These are phyloP conservation scores for Paradendryphiella salina DNA, from an alignment of 2,329 filamentous ascomycete species.

Conservation along the genomic window DNA sequence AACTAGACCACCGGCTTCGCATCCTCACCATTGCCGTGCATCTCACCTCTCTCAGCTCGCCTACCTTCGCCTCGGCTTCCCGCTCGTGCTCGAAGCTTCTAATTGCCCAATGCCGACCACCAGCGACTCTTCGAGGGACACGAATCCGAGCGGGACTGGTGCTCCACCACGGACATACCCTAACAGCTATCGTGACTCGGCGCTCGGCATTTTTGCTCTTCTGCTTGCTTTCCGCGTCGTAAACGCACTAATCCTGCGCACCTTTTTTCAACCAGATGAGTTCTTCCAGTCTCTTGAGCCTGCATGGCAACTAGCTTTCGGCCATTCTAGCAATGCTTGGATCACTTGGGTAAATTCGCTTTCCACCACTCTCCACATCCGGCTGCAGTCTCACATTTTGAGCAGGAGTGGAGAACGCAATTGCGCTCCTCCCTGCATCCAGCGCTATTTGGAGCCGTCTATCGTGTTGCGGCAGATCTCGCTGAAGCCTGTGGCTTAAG, in stretches of 20 bases:
- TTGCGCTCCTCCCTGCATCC: conserved; percentile 91
- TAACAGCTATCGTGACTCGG: conserved; percentile 41
- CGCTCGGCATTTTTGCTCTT: conserved; percentile 33
- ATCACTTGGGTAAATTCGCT: conserved; percentile 79
- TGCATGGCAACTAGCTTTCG: conserved; percentile 88
- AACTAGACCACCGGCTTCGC: conserved; percentile 18
- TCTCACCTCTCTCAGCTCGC: conserved; percentile 24
- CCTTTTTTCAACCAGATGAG: conserved; percentile 98
- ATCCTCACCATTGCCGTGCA: conserved; percentile 28
- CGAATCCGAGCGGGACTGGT: conserved; percentile 31
- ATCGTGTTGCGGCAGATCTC: conserved; percentile 63
- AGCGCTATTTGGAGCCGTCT: conserved; percentile 77
- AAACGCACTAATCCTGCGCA: conserved; percentile 77
- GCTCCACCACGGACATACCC: conserved; percentile 23
- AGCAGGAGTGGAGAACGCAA: conserved; percentile 87
- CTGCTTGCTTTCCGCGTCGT: conserved; percentile 72
- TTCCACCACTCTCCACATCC: conserved; percentile 7
- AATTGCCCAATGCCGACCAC: conserved; percentile 38
- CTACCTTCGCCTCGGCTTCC: conserved; percentile 24
- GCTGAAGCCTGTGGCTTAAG: conserved; percentile 59
- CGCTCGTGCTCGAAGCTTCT: conserved; percentile 28
- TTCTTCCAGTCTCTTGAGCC: conserved; percentile 96
- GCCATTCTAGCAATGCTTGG: conserved; percentile 76
- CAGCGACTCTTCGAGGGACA: conserved; percentile 38
- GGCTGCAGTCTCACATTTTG: conserved; percentile 34